Evolutionary conservation across 192 early-diverging fungal species (phyloP).

Genomic region (Coemansia sp.): DNA sequence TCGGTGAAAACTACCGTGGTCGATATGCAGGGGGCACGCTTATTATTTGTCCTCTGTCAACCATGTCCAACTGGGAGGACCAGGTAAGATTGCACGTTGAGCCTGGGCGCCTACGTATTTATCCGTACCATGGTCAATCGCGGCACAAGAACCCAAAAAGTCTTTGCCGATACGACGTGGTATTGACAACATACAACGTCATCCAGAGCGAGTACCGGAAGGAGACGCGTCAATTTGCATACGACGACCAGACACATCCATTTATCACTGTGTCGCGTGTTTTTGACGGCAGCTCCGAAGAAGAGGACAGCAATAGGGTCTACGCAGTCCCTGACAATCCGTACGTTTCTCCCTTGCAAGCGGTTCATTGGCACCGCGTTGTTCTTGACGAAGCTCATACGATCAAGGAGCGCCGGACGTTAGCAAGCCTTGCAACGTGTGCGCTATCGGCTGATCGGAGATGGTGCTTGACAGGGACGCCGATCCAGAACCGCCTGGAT

Average conservation of each 20-base stretch:
- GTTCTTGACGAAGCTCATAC: constrained; percentile 95
- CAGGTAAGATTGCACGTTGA: constrained; percentile 61
- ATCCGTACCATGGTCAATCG: constrained; percentile 66
- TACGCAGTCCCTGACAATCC: constrained; percentile 39
- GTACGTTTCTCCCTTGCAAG: constrained; percentile 51
- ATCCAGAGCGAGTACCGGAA: constrained; percentile 59
- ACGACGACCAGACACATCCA: neutral
- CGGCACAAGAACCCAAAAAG: constrained; percentile 50
- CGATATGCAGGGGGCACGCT: constrained; percentile 61
- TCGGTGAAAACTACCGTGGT: constrained; percentile 42
- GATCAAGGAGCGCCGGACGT: constrained; percentile 81
- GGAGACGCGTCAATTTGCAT: constrained; percentile 35
- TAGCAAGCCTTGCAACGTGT: constrained; percentile 73
- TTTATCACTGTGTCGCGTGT: neutral
- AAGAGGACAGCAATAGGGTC: constrained; percentile 30
- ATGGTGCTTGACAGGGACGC: constrained; percentile 96
- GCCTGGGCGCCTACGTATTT: constrained; percentile 43
- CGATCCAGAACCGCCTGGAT: constrained; percentile 82
- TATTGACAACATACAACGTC: constrained; percentile 74
- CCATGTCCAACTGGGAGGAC: constrained; percentile 75
- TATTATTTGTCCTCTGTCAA: constrained; percentile 72
- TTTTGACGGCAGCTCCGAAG: constrained; percentile 41
- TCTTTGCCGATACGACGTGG: constrained; percentile 66
- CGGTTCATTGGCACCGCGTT: constrained; percentile 80
- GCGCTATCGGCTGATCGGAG: constrained; percentile 67